Conservation (phyloP, 2,329 filamentous ascomycete species). For the Colletotrichum coccodes region DNA sequence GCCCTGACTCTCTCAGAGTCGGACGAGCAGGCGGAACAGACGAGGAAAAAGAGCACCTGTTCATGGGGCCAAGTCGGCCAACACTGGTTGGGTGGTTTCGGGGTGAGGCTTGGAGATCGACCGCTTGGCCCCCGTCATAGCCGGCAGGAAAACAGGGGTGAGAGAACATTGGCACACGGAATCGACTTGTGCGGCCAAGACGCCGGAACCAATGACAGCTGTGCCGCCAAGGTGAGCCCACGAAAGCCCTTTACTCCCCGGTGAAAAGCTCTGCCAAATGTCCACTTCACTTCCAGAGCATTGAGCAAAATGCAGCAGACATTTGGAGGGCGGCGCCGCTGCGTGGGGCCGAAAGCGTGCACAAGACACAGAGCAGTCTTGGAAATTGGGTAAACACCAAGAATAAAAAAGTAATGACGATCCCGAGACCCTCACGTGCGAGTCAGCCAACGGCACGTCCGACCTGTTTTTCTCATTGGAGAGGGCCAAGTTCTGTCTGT, state of each 20-base stretch:
- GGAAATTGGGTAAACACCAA: not conserved
- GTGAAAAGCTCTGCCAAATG: not conserved
- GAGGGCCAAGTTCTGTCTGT: not conserved
- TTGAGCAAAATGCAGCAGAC: not conserved
- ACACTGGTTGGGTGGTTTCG: constrained; percentile 16
- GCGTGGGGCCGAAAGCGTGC: constrained; percentile 11
- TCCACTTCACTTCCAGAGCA: not conserved
- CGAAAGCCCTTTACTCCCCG: too few species aligned
- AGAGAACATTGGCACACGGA: constrained; percentile 28
- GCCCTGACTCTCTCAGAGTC: not conserved
- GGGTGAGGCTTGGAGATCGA: constrained; percentile 26
- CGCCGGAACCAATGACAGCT: not conserved
- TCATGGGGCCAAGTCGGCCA: not conserved
- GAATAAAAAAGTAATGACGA: constrained; percentile 17
- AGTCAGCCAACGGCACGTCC: constrained; percentile 20
- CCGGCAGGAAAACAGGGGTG: constrained; percentile 14
- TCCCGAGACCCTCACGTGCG: constrained; percentile 25
- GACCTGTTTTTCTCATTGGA: not conserved
- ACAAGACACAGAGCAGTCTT: not conserved
- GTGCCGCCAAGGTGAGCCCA: constrained; percentile 20
- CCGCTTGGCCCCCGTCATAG: constrained; percentile 30
- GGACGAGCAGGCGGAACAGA: not conserved
- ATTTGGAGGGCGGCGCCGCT: not conserved
- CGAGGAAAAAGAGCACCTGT: not conserved
- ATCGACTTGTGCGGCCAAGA: constrained; percentile 27